phyloP scores from a whole-genome alignment of 306 rosid genomes.

The Erythrophleum fordii region DNA sequence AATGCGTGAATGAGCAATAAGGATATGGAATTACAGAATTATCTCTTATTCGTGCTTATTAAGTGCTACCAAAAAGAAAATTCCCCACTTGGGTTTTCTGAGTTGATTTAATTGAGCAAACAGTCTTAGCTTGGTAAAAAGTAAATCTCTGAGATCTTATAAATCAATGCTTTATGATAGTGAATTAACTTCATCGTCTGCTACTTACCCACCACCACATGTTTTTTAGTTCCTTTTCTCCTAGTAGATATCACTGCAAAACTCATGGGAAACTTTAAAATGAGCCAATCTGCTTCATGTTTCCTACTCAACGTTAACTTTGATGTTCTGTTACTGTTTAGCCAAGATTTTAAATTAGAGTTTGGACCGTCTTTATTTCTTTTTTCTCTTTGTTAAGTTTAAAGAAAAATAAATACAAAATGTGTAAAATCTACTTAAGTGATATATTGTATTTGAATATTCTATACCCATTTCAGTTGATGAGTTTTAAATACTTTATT shows the following conservation, averaged over 20 bases:
- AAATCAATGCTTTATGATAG: too few species aligned
- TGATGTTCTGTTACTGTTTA: not conserved
- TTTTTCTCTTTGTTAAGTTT: too few species aligned
- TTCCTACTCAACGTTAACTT: constrained; percentile 19
- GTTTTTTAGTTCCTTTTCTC: not conserved
- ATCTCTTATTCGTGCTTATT: not conserved
- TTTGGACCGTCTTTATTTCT: too few species aligned
- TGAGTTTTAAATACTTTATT: too few species aligned
- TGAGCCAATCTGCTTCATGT: not conserved
- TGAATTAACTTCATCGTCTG: not conserved
- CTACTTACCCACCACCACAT: not conserved
- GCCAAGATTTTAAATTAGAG: too few species aligned
- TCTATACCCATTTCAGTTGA: too few species aligned
- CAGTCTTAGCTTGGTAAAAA: not conserved
- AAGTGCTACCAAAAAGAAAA: not conserved
- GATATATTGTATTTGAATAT: too few species aligned
- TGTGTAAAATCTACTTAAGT: too few species aligned
- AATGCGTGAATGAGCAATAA: not conserved
- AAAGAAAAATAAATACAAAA: too few species aligned
- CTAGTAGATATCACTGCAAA: too few species aligned
- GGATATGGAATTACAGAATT: not conserved
- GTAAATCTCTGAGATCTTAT: not conserved
- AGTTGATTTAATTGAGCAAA: constrained; percentile 4
- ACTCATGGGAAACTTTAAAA: not conserved
- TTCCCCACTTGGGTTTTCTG: constrained; percentile 18